A percentile compares a stretch with the other conserved stretches of the same genome.
phyloP scores from a whole-genome alignment of 306 rosid species.

The Carpinus viminea region DNA sequence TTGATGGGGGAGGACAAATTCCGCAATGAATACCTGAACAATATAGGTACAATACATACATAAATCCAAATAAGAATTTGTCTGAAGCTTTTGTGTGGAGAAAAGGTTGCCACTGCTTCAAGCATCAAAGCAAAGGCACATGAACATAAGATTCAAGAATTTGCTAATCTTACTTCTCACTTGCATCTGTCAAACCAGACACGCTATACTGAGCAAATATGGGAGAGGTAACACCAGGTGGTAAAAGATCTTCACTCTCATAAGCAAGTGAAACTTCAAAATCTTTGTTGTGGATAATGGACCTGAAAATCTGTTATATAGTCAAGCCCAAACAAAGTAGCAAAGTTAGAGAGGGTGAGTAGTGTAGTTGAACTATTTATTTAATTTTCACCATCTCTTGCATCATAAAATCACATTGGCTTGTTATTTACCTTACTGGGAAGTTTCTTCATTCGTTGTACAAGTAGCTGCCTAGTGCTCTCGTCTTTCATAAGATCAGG shows the following conservation, averaged over 20 bases:
- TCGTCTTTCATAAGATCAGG: slow-evolving; percentile 75
- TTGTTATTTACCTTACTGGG: slow-evolving; percentile 75
- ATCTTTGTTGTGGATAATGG: slow-evolving; percentile 74
- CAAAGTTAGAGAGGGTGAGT: slow-evolving; percentile 18
- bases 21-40: slow-evolving; percentile 74
- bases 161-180: slow-evolving; percentile 70
- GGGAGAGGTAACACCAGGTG: slow-evolving; percentile 74
- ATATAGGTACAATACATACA: slow-evolving; percentile 21
- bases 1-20: slow-evolving; percentile 89
- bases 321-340: slow-evolving; percentile 26
- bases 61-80: slow-evolving; percentile 22
- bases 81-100: slow-evolving; percentile 16
- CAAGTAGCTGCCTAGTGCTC: slow-evolving; percentile 76
- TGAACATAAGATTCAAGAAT: slow-evolving; percentile 14
- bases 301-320: slow-evolving; percentile 73
- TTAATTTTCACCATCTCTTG: slow-evolving; percentile 16
- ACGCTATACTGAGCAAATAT: slow-evolving; percentile 67
- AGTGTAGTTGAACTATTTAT: slow-evolving; percentile 21
- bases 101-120: slow-evolving; percentile 10
- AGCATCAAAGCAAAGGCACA: slow-evolving; percentile 30
- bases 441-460: slow-evolving; percentile 83
- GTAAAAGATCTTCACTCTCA: slow-evolving; percentile 70
- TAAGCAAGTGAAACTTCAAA: slow-evolving; percentile 89
- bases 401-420: slow-evolving; percentile 20
- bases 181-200: slow-evolving; percentile 79